Base-by-base conservation (phyloP, 345 rosid species). In the Populus euphratica region DNA sequence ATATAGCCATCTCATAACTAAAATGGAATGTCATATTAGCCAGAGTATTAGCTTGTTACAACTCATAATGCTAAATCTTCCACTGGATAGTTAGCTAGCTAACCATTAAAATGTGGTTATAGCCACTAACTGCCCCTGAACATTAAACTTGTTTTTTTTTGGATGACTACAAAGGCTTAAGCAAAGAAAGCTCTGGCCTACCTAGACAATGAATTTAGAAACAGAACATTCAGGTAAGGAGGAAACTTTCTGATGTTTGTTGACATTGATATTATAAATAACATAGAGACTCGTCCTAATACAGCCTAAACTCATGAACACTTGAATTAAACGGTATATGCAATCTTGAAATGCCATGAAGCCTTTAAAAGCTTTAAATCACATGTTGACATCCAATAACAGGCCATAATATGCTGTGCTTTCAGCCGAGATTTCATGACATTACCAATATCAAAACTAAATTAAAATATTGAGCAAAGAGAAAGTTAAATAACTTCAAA, bases 201-300 rank as follows among this genome's bases (percentile, higher is more conserved):
- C 74, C 74, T 49, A 17, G 61, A 71, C 7, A 49, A n/a, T 71
- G 56, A 21, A 50, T 39, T 71, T 49, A 20, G 29, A 70, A 71
- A 29, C 39, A 50, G 56, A 71, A 29, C 43, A 27, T 29, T 49
- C 62, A 29, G 21, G 31, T 12, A 25, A 11, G 27, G 56, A 47
- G 13, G 27, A 70, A 43, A 43, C 18, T 6, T 25, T 6, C 33
- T 13, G 33, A 47, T 47, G 59, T 44, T 17, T 44, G 47, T 69
- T 69, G 33, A 27, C 39, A 71, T 49, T 31, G 10, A 47, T 8
- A 29, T 47, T 31, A 2, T 71, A 29, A 52, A 0, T 31, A 68
- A 68, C 36, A 27, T 20, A 35, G 49, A 5, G 16, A 9, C 27
- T 20, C 18, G 41, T 13, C 39, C 13, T 36, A 8, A 21, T 2